These are phyloP conservation scores for Terfezia claveryi DNA, from an alignment of 495 filamentous ascomycete genomes.

Conservation along the genomic window DNA sequence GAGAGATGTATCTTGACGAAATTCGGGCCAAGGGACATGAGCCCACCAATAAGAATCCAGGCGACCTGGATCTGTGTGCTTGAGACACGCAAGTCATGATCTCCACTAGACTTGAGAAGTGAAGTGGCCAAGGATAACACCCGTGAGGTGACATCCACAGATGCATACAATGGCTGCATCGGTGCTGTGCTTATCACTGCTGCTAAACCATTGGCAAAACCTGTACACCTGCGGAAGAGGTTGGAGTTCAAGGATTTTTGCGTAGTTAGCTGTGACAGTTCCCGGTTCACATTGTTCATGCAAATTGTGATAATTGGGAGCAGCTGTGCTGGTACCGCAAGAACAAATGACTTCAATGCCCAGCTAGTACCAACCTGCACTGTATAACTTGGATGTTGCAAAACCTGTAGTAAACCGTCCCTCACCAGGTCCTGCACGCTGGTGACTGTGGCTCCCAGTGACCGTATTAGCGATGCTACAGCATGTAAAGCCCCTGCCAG, in stretches of 20 bases:
- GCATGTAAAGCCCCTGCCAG: slow-evolving; percentile 61
- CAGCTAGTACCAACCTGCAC: slow-evolving; percentile 76
- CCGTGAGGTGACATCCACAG: slow-evolving; percentile 81
- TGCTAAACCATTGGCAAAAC: slow-evolving; percentile 82
- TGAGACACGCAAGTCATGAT: slow-evolving; percentile 73
- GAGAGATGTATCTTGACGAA: slow-evolving; percentile 98
- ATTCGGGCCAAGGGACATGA: slow-evolving; percentile 92
- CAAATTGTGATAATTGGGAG: slow-evolving; percentile 81
- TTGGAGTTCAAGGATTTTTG: slow-evolving; percentile 34
- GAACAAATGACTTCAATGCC: slow-evolving; percentile 65
- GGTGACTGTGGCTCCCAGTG: slow-evolving; percentile 60
- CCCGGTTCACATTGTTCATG: slow-evolving; percentile 83
- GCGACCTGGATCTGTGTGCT: slow-evolving; percentile 92
- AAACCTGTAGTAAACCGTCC: slow-evolving; percentile 71
- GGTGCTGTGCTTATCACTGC: slow-evolving; percentile 79
- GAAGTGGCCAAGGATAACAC: slow-evolving; percentile 79
- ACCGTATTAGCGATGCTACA: slow-evolving; percentile 52
- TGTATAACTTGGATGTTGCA: slow-evolving; percentile 88
- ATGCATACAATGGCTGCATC: slow-evolving; percentile 74
- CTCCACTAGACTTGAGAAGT: slow-evolving; percentile 77
- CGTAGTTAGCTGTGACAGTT: slow-evolving; percentile 53
- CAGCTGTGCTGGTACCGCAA: slow-evolving; percentile 79
- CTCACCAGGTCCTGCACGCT: slow-evolving; percentile 56
- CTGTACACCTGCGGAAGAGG: slow-evolving; percentile 64
- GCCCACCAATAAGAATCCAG: slow-evolving; percentile 87